Evolutionary conservation across 2,329 filamentous ascomycete species (phyloP).

Genomic region (Leptographium lundbergii): DNA sequence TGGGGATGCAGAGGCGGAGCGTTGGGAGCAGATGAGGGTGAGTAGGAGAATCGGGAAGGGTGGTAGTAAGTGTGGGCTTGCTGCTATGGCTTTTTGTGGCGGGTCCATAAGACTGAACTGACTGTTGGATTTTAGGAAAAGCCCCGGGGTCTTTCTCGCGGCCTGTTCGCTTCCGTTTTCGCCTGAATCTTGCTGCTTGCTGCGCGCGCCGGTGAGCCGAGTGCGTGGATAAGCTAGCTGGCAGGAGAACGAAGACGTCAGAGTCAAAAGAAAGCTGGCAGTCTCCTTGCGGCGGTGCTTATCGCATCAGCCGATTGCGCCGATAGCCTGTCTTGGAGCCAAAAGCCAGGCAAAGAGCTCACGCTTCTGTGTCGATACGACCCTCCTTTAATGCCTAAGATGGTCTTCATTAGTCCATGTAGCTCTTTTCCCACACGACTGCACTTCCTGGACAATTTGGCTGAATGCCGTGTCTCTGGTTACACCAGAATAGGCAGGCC

Average conservation of each 20-base stretch:
- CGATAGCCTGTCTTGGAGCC: background rate
- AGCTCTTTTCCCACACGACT: background rate
- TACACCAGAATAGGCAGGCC: conserved; percentile 15
- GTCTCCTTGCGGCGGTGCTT: background rate
- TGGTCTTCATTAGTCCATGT: background rate
- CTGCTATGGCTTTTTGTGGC: background rate
- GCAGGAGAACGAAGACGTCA: background rate
- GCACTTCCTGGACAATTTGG: conserved; percentile 8
- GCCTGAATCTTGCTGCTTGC: background rate
- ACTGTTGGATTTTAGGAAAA: background rate
- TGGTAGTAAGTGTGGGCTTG: conserved; percentile 1
- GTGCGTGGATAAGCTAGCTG: background rate
- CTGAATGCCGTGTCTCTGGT: conserved; percentile 10
- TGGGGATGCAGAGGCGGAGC: conserved; percentile 1
- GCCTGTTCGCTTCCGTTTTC: background rate
- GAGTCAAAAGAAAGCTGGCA: background rate
- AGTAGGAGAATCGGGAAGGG: background rate
- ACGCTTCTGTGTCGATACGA: background rate
- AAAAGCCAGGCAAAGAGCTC: background rate
- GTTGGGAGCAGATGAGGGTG: background rate
- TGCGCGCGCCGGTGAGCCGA: background rate
- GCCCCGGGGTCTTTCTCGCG: background rate
- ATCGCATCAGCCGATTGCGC: background rate
- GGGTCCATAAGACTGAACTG: background rate
- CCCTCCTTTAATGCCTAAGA: background rate